These are phyloP conservation scores for Nitzschia sp. DNA, from an alignment of 108 stramenopile species.

Conservation along the genomic window DNA sequence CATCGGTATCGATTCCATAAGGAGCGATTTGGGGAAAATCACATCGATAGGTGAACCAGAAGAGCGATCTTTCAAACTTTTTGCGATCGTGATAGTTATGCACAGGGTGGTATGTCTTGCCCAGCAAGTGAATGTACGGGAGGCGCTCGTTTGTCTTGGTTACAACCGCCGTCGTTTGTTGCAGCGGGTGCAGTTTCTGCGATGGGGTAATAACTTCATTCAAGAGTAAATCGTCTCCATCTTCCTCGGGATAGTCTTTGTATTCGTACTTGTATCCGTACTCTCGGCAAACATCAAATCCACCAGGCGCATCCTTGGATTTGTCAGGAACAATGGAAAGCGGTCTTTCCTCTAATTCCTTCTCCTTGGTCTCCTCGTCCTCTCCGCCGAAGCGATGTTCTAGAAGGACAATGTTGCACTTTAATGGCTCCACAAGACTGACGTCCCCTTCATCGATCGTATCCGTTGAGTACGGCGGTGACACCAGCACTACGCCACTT, in stretches of 20 bases:
- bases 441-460: not conserved
- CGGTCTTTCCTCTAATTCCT: conserved; percentile 8
- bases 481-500: not conserved
- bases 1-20: conserved; percentile 83
- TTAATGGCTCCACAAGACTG: conserved; percentile 4
- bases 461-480: conserved; percentile 2
- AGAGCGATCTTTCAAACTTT: conserved; percentile 51
- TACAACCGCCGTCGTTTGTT: conserved; percentile 14
- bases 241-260: conserved; percentile 29
- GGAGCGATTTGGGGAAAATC: conserved; percentile 84
- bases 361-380: not conserved
- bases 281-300: conserved; percentile 38
- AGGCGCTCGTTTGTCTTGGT: conserved; percentile 23
- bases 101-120: conserved; percentile 47
- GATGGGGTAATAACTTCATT: conserved; percentile 1
- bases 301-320: not conserved
- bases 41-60: conserved; percentile 80
- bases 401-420: not conserved
- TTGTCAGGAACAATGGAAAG: conserved; percentile 7
- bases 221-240: conserved; percentile 1
- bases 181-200: not conserved
- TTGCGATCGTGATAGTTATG: conserved; percentile 35
- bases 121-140: conserved; percentile 43
- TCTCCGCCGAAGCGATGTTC: conserved; percentile 16
- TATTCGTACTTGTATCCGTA: conserved; percentile 40